Conservation (phyloP, 1,284 basidiomycete genomes). For the Mycena citricolor region DNA sequence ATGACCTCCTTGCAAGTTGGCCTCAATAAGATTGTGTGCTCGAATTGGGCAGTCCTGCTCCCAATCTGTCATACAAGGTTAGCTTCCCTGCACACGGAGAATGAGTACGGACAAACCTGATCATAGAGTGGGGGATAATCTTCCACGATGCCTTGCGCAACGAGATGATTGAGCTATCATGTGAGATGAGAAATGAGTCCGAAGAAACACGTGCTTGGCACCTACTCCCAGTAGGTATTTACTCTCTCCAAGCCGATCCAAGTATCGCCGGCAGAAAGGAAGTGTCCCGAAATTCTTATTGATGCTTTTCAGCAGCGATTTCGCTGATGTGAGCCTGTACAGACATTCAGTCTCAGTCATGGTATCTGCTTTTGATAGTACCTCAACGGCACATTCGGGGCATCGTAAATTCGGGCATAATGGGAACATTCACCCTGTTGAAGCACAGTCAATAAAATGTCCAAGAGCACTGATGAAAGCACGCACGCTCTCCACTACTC, state of each 20-base stretch:
- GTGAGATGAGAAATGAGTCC: constrained; percentile 10
- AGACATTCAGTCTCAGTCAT: constrained; percentile 10
- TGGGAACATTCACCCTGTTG: constrained; percentile 89
- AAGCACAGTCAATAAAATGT: constrained; percentile 10
- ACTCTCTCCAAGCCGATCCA: constrained; percentile 92
- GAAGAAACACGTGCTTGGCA: constrained; percentile 20
- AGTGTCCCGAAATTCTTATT: constrained; percentile 94
- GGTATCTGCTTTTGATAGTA: constrained; percentile 29
- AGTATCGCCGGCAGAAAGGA: constrained; percentile 94
- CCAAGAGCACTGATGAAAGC: constrained; percentile 17
- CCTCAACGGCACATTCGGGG: constrained; percentile 72
- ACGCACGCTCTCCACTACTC: constrained; percentile 82
- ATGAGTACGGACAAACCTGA: constrained; percentile 43
- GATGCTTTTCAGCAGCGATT: constrained; percentile 85
- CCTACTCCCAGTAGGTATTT: constrained; percentile 90
- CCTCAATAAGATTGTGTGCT: constrained; percentile 90
- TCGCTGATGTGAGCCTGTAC: constrained; percentile 78
- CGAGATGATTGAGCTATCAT: constrained; percentile 82
- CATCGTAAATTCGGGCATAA: constrained; percentile 77
- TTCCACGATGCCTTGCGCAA: constrained; percentile 84
- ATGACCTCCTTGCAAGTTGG: constrained; percentile 96
- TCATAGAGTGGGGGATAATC: constrained; percentile 96
- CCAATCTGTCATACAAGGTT: constrained; percentile 11
- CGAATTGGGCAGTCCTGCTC: constrained; percentile 92
- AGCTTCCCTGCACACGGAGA: background rate